These are phyloP conservation scores for Senna siamea DNA, from an alignment of 306 rosid genomes.

Conservation along the genomic window DNA sequence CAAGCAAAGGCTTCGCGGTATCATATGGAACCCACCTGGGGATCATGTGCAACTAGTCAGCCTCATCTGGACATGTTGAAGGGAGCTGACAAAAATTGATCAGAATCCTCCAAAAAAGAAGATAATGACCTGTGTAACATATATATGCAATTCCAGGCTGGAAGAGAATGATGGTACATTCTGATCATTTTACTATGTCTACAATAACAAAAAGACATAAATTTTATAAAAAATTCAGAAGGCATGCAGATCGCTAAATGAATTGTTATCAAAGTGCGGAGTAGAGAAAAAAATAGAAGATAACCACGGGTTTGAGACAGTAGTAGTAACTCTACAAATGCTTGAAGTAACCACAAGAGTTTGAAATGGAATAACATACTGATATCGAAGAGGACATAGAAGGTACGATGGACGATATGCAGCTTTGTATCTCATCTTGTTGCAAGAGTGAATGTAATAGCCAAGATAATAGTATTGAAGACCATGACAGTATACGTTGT, in stretches of 20 bases:
- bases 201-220: neutral
- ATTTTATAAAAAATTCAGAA: too few species aligned
- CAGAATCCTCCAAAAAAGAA: constrained; percentile 16
- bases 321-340: constrained; percentile 10
- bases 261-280: neutral
- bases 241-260: constrained; percentile 19
- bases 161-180: neutral
- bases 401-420: constrained; percentile 84
- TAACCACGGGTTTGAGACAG: constrained; percentile 19
- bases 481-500: constrained; percentile 66
- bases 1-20: constrained; percentile 74
- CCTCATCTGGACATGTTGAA: constrained; percentile 20
- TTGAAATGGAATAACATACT: constrained; percentile 60
- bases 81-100: constrained; percentile 7
- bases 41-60: constrained; percentile 41
- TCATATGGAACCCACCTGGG: constrained; percentile 89
- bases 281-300: neutral
- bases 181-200: neutral
- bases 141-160: neutral
- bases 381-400: constrained; percentile 85
- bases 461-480: constrained; percentile 89
- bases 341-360: constrained; percentile 18
- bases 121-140: neutral
- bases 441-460: constrained; percentile 85
- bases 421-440: constrained; percentile 94